phyloP scores from a whole-genome alignment of 2,329 filamentous ascomycete genomes.

The Dothiorella sarmentorum region DNA sequence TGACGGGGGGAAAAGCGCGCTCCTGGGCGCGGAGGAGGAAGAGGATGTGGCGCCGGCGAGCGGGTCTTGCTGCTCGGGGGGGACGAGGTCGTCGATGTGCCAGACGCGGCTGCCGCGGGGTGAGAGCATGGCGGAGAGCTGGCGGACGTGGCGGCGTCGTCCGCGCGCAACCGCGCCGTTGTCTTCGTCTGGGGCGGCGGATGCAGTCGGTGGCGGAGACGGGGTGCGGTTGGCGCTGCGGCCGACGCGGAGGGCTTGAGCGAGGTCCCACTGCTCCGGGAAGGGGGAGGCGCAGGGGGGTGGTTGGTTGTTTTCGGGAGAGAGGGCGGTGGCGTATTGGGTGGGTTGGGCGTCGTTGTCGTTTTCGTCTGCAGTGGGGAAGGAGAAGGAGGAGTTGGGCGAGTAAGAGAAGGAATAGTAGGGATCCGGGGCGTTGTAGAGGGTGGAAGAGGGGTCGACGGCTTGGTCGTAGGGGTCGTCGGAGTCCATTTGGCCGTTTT shows the following conservation, averaged over 20 bases:
- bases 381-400: neutral
- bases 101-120: conserved; percentile 1
- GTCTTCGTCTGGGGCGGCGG: neutral
- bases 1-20: neutral
- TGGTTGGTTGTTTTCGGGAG: neutral
- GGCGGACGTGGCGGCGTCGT: neutral
- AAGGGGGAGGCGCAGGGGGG: neutral
- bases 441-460: neutral
- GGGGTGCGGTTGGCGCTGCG: neutral
- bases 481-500: neutral
- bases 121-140: neutral
- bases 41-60: no score
- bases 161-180: no score
- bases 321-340: neutral
- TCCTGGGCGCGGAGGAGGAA: neutral
- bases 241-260: neutral
- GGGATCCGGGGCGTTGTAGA: neutral
- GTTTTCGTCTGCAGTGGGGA: neutral
- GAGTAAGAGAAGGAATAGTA: conserved; percentile 5
- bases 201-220: neutral
- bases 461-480: neutral
- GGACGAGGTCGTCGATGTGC: conserved; percentile 6
- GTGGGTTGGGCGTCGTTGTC: neutral
- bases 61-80: neutral
- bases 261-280: neutral